Base-by-base conservation (phyloP, 768 basidiomycete genomes). In the Asterophora parasitica region DNA sequence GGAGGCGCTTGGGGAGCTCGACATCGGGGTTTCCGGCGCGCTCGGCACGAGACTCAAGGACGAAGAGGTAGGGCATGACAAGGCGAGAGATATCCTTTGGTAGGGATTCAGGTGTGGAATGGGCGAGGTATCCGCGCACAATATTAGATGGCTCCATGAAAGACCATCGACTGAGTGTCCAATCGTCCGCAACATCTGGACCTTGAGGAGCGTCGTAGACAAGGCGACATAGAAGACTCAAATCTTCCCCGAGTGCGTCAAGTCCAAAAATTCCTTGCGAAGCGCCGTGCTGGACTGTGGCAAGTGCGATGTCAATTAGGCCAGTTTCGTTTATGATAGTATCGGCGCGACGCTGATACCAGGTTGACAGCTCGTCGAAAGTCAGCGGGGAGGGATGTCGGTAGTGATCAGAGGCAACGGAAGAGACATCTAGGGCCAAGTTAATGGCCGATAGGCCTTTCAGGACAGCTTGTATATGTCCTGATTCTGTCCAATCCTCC, bases 1-100 rank as follows among this genome's bases (percentile, higher is more conserved):
- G 74, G 5, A 85, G 62, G 13, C 81, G 82, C 4, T 68, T 77
- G 19, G 79, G 78, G n/a, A 93, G 68, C 12, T 64, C 62, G 12
- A 82, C 74, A 61, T 93, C 87, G 0, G 89, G 81, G 8, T 64
- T 61, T 12, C 91, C 90, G 12, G 78, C 67, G 17, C 94, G 85
- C 66, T 98, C 94, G 37, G 84, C 81, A 16, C 87, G 83, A 16
- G 91, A 77, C 65, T 97, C 93, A 23, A 98, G 74, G 17, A 97
- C 92, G 56, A 86, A 94, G 0, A 98, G 78, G 63, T 96, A 99
- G 2, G 95, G 95, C 65, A 92, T 75, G 30, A 95, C 89, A 30
- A 96, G 82, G 26, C 75, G 77, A 17, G 75, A 68, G 34, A 98
- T 82, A 56, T 92, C 85, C 36, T 65, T 62, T 2, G 82, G 75